Evolutionary conservation across 129 eudicot genomes (phyloP).

Genomic region (Flaveria trinervia): DNA sequence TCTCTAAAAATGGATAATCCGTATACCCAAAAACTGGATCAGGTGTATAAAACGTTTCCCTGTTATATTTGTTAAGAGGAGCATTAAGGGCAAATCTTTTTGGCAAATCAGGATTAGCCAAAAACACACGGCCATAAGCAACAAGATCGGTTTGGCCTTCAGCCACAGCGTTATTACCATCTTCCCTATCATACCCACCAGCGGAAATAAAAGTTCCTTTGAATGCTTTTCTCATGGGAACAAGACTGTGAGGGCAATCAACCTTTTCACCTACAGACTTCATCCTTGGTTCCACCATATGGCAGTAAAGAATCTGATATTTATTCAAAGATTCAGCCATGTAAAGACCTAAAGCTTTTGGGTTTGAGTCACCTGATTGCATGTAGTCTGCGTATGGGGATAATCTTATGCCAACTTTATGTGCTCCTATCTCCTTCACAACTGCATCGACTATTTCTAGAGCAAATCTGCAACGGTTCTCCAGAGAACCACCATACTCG

Average conservation of each 20-base stretch:
- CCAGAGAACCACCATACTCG: constrained; percentile 40
- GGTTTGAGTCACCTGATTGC: constrained; percentile 43
- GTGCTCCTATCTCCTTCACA: constrained; percentile 33
- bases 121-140: constrained; percentile 37
- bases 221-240: constrained; percentile 32
- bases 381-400: constrained; percentile 39
- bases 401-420: constrained; percentile 39
- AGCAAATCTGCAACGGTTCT: constrained; percentile 26
- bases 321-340: constrained; percentile 37
- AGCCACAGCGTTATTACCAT: constrained; percentile 33
- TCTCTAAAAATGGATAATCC: constrained; percentile 34
- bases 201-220: constrained; percentile 35
- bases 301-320: constrained; percentile 26
- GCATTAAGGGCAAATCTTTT: constrained; percentile 26
- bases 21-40: constrained; percentile 34
- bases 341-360: constrained; percentile 42
- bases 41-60: constrained; percentile 27
- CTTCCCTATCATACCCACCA: constrained; percentile 39
- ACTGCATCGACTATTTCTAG: constrained; percentile 28
- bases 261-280: constrained; percentile 19
- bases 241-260: constrained; percentile 28
- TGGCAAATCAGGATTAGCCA: constrained; percentile 39
- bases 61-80: constrained; percentile 22
- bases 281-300: constrained; percentile 42
- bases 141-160: constrained; percentile 35